Evolutionary conservation across 768 basidiomycete genomes (phyloP).

Genomic region (Amanita fuliginea): DNA sequence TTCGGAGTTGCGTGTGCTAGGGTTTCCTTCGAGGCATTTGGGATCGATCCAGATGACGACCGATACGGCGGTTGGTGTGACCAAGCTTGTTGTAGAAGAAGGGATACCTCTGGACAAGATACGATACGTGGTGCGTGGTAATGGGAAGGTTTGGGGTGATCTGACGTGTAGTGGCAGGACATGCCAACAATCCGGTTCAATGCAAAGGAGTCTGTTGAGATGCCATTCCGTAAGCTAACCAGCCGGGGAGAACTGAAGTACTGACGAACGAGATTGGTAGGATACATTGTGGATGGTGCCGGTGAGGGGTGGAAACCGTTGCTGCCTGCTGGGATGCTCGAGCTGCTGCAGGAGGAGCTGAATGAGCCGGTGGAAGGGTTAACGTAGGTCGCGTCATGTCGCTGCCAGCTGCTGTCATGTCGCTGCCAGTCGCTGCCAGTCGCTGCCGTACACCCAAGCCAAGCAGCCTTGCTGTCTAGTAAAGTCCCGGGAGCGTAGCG

Average conservation of each 20-base stretch:
- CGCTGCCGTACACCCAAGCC: too few relatives aligned
- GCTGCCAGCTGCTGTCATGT: too few relatives aligned
- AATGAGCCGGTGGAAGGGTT: constrained; percentile 74
- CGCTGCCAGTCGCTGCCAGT: neutral
- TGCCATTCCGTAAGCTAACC: constrained; percentile 78
- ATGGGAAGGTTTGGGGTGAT: neutral
- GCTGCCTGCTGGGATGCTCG: constrained; percentile 84
- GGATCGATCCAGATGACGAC: constrained; percentile 96
- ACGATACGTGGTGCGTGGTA: constrained; percentile 48
- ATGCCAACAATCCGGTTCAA: constrained; percentile 87
- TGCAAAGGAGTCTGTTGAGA: constrained; percentile 84
- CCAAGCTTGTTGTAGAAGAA: constrained; percentile 72
- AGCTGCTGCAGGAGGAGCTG: constrained; percentile 76
- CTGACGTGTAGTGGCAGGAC: constrained; percentile 37
- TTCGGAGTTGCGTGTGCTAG: constrained; percentile 72
- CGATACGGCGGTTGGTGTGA: constrained; percentile 90
- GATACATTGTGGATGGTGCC: constrained; percentile 32
- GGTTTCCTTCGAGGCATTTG: constrained; percentile 80
- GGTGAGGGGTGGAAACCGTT: constrained; percentile 47
- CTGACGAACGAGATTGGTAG: constrained; percentile 14
- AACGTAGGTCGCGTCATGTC: constrained; percentile 11
- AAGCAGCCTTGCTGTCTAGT: neutral
- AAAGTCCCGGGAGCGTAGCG: neutral
- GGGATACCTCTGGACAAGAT: constrained; percentile 65
- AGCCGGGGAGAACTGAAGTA: too few relatives aligned